Conservation (phyloP, 257 asterid genomes). For the Solanum neorickii region DNA sequence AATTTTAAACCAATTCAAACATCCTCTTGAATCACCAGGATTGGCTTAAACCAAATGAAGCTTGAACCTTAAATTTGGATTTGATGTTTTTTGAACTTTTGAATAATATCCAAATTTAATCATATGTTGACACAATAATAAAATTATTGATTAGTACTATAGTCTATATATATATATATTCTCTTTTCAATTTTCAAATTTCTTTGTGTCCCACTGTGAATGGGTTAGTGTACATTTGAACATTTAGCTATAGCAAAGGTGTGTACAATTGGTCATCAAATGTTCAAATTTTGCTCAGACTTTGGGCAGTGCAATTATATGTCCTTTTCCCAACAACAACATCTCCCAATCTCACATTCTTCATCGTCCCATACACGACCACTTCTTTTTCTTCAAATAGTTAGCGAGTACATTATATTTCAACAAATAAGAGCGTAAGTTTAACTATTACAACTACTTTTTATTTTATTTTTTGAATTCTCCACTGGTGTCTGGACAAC, state of each 20-base stretch:
- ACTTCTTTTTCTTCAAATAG: neutral
- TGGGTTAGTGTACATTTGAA: neutral
- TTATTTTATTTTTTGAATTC: conserved; percentile 12
- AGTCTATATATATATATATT: neutral
- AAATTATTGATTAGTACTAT: no score
- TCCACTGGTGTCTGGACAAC: conserved; percentile 14
- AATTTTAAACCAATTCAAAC: no score
- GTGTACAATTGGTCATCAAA: neutral
- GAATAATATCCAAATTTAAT: no score
- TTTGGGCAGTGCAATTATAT: conserved; percentile 49
- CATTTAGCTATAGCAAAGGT: neutral
- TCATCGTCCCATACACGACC: neutral
- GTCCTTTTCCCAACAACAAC: conserved; percentile 17
- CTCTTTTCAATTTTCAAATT: neutral
- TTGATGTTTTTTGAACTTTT: no score
- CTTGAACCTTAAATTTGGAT: no score
- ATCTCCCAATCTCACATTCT: neutral
- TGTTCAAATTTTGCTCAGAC: conserved; percentile 13
- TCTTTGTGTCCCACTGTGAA: neutral
- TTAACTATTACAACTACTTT: neutral
- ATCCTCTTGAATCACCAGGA: no score
- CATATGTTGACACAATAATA: no score
- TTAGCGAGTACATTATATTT: neutral
- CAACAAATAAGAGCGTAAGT: neutral
- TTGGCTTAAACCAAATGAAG: no score